Percentiles rank a stretch among this genome's conserved stretches.
These are phyloP conservation scores for Cladophialophora bantiana DNA, from an alignment of 2,329 filamentous ascomycete species.

Conservation along the genomic window DNA sequence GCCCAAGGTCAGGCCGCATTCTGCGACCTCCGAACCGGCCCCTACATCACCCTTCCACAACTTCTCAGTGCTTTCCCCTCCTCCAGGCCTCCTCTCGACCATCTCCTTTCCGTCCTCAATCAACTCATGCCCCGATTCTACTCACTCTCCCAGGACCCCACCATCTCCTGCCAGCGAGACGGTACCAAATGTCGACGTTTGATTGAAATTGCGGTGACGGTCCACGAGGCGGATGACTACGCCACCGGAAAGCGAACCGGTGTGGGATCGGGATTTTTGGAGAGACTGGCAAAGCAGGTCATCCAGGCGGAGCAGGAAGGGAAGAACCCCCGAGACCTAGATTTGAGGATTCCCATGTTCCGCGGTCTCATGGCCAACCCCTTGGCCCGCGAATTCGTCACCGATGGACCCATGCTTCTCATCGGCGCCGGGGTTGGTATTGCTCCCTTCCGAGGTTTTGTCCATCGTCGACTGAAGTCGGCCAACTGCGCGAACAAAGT, in stretches of 20 bases:
- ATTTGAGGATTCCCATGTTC: constrained; percentile 93
- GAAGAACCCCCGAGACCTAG: constrained; percentile 57
- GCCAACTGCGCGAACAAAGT: constrained; percentile 98
- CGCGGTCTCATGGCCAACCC: constrained; percentile 98
- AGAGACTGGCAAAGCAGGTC: constrained; percentile 78
- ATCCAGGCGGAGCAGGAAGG: constrained; percentile 71
- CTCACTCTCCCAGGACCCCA: constrained; percentile 94
- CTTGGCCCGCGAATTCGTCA: constrained; percentile 86
- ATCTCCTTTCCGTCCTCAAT: constrained; percentile 78
- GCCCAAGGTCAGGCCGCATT: constrained; percentile 91
- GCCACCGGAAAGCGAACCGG: constrained; percentile 75
- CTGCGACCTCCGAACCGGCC: constrained; percentile 90
- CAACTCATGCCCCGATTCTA: constrained; percentile 98
- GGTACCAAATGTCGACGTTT: constrained; percentile 78
- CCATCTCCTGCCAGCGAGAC: constrained; percentile 75
- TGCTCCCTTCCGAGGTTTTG: constrained; percentile 96
- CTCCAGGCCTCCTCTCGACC: constrained; percentile 82
- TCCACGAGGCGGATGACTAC: constrained; percentile 88
- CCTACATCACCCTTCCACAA: constrained; percentile 83
- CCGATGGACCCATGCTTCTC: constrained; percentile 95
- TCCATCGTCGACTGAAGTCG: constrained; percentile 89
- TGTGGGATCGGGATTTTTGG: constrained; percentile 91
- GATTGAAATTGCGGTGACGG: constrained; percentile 94
- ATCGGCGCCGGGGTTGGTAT: constrained; percentile 97
- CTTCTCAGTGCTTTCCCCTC: constrained; percentile 92